Evolutionary conservation across 176 grass and related monocot species (phyloP).

Genomic region (Phyllostachys edulis): DNA sequence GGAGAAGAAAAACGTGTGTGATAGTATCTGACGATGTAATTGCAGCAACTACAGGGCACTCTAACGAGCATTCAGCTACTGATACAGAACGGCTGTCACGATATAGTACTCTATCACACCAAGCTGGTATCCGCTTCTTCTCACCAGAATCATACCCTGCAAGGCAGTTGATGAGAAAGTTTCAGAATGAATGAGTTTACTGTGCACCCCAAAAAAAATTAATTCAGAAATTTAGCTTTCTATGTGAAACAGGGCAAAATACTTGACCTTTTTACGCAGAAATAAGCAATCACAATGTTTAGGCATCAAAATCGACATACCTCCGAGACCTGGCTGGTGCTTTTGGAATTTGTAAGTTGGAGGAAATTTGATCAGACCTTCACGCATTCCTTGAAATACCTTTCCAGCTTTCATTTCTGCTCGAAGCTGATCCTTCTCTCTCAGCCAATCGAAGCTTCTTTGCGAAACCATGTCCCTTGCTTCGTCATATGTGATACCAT

Average conservation of each 20-base stretch:
- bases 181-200: conserved; percentile 21
- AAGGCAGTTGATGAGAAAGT: conserved; percentile 35
- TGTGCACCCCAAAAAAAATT: neutral
- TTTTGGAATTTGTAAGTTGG: conserved; percentile 98
- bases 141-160: conserved; percentile 95
- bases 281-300: conserved; percentile 18
- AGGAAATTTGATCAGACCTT: conserved; percentile 96
- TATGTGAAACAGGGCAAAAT: neutral
- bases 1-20: neutral
- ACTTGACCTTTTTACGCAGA: neutral
- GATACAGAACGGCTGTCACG: conserved; percentile 86
- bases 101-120: conserved; percentile 95
- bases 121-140: conserved; percentile 96
- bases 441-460: conserved; percentile 97
- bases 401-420: conserved; percentile 91
- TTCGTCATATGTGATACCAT: conserved; percentile 93
- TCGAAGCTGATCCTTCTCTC: conserved; percentile 93
- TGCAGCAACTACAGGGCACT: conserved; percentile 89
- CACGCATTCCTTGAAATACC: conserved; percentile 98
- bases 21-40: conserved; percentile 72
- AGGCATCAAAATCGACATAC: conserved; percentile 38
- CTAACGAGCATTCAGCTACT: conserved; percentile 78
- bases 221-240: conserved; percentile 5
- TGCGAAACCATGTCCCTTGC: conserved; percentile 98
- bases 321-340: conserved; percentile 78